A percentile compares a stretch with the other conserved stretches of the same genome.
Conservation (phyloP, 2,329 filamentous ascomycete genomes). For the Clathrospora elynae region DNA sequence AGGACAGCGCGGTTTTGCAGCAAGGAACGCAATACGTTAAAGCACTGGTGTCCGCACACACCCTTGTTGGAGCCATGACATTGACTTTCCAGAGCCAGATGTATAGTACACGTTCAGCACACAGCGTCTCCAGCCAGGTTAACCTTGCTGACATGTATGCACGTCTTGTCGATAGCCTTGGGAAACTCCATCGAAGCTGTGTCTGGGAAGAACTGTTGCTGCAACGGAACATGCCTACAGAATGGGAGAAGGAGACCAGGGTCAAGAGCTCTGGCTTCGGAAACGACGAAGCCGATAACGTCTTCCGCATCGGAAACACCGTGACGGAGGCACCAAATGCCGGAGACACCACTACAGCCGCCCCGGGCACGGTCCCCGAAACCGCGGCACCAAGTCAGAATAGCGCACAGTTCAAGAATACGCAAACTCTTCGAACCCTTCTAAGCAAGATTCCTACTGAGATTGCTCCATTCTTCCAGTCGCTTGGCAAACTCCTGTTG, state of each 20-base stretch:
- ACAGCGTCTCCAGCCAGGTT: slow-evolving; percentile 71
- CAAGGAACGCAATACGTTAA: slow-evolving; percentile 80
- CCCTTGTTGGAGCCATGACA: slow-evolving; percentile 74
- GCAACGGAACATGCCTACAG: slow-evolving; percentile 72
- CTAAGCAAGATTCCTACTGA: slow-evolving; percentile 78
- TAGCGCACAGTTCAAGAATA: slow-evolving; percentile 69
- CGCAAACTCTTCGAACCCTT: slow-evolving; percentile 74
- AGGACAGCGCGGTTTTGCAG: slow-evolving; percentile 48
- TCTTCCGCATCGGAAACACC: slow-evolving; percentile 44
- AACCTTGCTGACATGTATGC: slow-evolving; percentile 86
- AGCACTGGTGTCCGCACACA: slow-evolving; percentile 76
- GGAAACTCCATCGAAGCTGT: slow-evolving; percentile 76
- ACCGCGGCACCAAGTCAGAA: slow-evolving; percentile 28
- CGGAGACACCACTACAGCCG: slow-evolving; percentile 19
- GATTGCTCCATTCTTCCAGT: slow-evolving; percentile 85
- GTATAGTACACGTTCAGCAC: slow-evolving; percentile 66
- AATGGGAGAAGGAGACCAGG: slow-evolving; percentile 61
- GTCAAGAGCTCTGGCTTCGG: slow-evolving; percentile 49
- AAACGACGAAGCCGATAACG: slow-evolving; percentile 48
- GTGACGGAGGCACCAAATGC: slow-evolving; percentile 25
- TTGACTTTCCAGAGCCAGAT: slow-evolving; percentile 71
- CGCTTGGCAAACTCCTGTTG: slow-evolving; percentile 79
- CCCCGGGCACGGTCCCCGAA: slow-evolving; percentile 12
- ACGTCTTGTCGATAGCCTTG: slow-evolving; percentile 73
- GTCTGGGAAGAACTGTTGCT: slow-evolving; percentile 84